Evolutionary conservation across 306 rosid species (phyloP).

Genomic region (Senna siamea): DNA sequence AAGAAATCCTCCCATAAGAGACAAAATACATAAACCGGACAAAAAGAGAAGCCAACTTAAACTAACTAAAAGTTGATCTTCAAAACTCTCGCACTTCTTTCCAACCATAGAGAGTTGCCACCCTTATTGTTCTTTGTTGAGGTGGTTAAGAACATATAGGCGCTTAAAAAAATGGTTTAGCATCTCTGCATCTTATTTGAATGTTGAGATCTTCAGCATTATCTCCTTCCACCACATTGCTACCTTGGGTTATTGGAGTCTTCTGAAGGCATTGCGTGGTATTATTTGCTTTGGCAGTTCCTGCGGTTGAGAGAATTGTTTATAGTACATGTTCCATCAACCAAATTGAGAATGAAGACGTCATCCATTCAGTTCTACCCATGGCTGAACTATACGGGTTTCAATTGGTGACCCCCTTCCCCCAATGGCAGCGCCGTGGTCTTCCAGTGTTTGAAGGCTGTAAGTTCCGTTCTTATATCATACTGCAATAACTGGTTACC

Average conservation of each 20-base stretch:
- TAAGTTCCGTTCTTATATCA: slow-evolving; percentile 40
- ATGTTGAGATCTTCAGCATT: not conserved
- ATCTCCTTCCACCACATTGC: slow-evolving; percentile 8
- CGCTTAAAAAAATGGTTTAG: too few species aligned
- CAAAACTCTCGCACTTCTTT: not conserved
- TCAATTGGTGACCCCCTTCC: slow-evolving; percentile 60
- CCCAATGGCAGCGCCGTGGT: slow-evolving; percentile 71
- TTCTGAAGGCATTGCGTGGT: not conserved
- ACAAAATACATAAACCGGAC: too few species aligned
- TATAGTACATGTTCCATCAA: slow-evolving; percentile 87
- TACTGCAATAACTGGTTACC: too few species aligned
- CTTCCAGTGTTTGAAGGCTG: slow-evolving; percentile 69
- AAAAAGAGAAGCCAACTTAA: too few species aligned
- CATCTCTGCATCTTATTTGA: not conserved
- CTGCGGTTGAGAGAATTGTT: slow-evolving; percentile 72
- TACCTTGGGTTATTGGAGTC: not conserved
- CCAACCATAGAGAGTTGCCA: too few species aligned
- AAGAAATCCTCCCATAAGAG: too few species aligned
- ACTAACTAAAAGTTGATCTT: too few species aligned
- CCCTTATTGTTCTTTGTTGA: not conserved
- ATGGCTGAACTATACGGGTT: slow-evolving; percentile 71
- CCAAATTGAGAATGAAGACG: slow-evolving; percentile 84
- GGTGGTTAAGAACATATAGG: too few species aligned
- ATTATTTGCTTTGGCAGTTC: slow-evolving; percentile 62
- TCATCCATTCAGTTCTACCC: slow-evolving; percentile 65